phyloP scores from a whole-genome alignment of 768 basidiomycete genomes.

The Tylopilus sp. region DNA sequence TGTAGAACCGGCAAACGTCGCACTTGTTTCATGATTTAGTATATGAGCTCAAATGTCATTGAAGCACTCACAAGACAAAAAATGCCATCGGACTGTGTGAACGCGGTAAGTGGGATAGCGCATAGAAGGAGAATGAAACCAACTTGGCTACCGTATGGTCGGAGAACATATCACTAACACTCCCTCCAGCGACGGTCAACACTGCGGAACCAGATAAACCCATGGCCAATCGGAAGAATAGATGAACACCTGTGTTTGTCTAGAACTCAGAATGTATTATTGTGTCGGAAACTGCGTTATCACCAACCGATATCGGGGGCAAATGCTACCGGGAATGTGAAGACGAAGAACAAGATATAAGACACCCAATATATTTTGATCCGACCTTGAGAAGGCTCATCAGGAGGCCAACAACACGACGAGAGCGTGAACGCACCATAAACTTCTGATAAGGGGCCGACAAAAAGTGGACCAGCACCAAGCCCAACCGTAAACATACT shows the following conservation, averaged over 20 bases:
- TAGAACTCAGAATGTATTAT: too few relatives aligned
- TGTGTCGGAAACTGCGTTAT: too few relatives aligned
- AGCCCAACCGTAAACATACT: slow-evolving; percentile 43
- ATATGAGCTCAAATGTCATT: too few relatives aligned
- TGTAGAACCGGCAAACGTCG: too few relatives aligned
- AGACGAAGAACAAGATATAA: slow-evolving; percentile 56
- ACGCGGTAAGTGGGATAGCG: background rate
- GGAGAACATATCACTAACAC: slow-evolving; percentile 53
- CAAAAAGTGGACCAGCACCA: slow-evolving; percentile 30
- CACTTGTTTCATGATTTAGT: too few relatives aligned
- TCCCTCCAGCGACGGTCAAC: slow-evolving; percentile 59
- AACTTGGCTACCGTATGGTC: slow-evolving; percentile 59
- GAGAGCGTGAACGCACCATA: slow-evolving; percentile 36
- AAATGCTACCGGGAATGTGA: slow-evolving; percentile 73
- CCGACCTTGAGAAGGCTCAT: too few relatives aligned
- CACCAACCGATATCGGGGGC: slow-evolving; percentile 55
- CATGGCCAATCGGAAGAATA: slow-evolving; percentile 59
- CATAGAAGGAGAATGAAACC: slow-evolving; percentile 29
- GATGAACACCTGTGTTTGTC: slow-evolving; percentile 47
- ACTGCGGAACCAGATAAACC: slow-evolving; percentile 58
- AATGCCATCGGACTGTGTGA: slow-evolving; percentile 51
- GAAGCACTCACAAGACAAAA: slow-evolving; percentile 41
- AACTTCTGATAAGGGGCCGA: slow-evolving; percentile 43
- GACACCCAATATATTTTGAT: slow-evolving; percentile 60
- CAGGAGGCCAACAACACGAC: slow-evolving; percentile 53